Evolutionary conservation across 2,329 filamentous ascomycete genomes (phyloP), one percentile per base, ranked within the genome.

Genomic region (Cadophora luteo-olivacea): DNA sequence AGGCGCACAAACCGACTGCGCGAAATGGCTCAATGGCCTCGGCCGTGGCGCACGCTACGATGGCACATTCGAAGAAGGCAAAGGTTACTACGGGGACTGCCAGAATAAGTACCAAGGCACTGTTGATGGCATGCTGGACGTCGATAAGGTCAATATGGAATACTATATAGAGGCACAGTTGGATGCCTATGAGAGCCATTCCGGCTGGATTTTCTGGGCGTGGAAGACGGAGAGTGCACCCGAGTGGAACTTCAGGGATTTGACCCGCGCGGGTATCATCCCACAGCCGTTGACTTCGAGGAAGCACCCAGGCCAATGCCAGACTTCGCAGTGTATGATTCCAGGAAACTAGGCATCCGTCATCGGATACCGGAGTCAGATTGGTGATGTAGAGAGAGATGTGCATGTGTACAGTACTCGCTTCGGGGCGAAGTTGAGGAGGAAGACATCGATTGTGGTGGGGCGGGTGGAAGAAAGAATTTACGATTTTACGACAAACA

Each of bases 1-100:
- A 12, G 80, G 79, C 4, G 78, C 78, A 5, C 82, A 80, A 60
- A 81, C 82, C 55, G 79, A 82, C 69, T 83, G 81, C 70, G 81
- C 79, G 19, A 78, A 83, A 68, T 85, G 78, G 75, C 72, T 82
- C 51, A 87, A 87, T 70, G 88, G 89, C 52, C 85, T 85, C 61
- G 86, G 86, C 6, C 80, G 86, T 55, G 89, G 88, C 22, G 84
- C 88, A n/a, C 84, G 90, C 45, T 80, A 82, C 67, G 80, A 83
- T 66, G 80, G 79, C 2, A 78, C 77, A 6, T 78, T 80, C 0
- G 70, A 77, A 0, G 77, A 76, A 1, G 79, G 77, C 7, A 70
- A 67, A 0, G 81, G 80, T 69, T 76, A 72, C 25, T 74, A 74
- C 7, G 75, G 77, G 4, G 77, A 77, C 61, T 83, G 81, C 67